Percentiles rank a stretch among this genome's conserved stretches.
These are phyloP conservation scores for Chlorophyllum brunneum DNA, from an alignment of 768 basidiomycete genomes.

Conservation along the genomic window DNA sequence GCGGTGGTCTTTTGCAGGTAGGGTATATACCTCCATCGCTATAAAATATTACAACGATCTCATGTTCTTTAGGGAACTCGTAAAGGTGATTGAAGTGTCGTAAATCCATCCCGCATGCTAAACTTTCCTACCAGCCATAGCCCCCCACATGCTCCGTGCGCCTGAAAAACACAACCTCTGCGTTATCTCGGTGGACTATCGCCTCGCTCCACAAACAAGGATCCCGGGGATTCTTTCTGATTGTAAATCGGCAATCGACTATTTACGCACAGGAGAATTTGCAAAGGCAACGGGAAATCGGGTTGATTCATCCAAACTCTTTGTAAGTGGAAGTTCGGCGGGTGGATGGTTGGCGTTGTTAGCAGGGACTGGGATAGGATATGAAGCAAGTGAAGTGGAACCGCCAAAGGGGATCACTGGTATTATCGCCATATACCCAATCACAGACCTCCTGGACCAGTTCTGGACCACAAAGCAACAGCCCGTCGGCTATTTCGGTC, in stretches of 20 bases:
- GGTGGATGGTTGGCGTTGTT: constrained; percentile 36
- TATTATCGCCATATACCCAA: constrained; percentile 33
- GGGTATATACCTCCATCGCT: background rate
- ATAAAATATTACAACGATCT: background rate
- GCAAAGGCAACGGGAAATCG: constrained; percentile 22
- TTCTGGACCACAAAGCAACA: constrained; percentile 34
- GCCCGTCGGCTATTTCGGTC: constrained; percentile 30
- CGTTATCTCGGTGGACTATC: constrained; percentile 32
- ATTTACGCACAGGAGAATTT: constrained; percentile 25
- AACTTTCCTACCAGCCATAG: constrained; percentile 17
- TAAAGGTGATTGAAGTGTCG: background rate
- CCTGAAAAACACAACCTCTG: constrained; percentile 28
- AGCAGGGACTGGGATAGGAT: constrained; percentile 32
- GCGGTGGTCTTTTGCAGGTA: constrained; percentile 31
- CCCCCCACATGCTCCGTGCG: constrained; percentile 32
- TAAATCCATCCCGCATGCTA: background rate
- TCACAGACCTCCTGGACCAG: constrained; percentile 31
- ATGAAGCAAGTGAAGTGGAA: constrained; percentile 26
- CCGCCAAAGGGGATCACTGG: constrained; percentile 26
- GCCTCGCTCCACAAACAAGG: constrained; percentile 33
- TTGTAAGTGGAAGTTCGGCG: constrained; percentile 35
- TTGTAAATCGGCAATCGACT: constrained; percentile 31
- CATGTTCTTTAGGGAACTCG: constrained; percentile 2
- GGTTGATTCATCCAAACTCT: constrained; percentile 26
- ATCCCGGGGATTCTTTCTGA: constrained; percentile 32